phyloP scores from a whole-genome alignment of 2,329 filamentous ascomycete species.

The Akanthomyces uredinophilus region DNA sequence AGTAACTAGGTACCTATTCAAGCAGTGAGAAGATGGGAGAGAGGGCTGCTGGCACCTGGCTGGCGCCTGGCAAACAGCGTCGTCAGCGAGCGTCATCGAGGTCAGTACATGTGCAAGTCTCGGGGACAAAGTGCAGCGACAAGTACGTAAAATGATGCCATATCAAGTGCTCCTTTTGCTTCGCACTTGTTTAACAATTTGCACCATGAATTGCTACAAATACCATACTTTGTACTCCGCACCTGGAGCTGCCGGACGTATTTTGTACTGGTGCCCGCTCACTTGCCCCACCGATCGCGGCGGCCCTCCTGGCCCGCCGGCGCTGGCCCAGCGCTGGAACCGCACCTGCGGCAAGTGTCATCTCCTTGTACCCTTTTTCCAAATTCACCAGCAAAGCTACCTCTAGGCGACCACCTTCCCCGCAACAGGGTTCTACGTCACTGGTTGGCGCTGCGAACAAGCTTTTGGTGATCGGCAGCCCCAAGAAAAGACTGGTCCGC shows the following conservation, averaged over 20 bases:
- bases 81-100: constrained; percentile 1
- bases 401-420: background rate
- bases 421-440: constrained; percentile 11
- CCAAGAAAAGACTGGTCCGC: background rate
- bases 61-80: background rate
- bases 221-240: too few species aligned
- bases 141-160: too few species aligned
- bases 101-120: background rate
- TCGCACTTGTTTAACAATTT: background rate
- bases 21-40: too few species aligned
- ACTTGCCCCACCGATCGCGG: constrained; percentile 12
- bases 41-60: background rate
- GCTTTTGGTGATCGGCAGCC: constrained; percentile 7
- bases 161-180: background rate
- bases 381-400: background rate
- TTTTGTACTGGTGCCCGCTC: background rate
- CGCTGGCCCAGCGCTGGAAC: background rate
- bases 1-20: too few species aligned
- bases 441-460: constrained; percentile 5
- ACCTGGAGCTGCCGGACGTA: too few species aligned
- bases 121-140: too few species aligned
- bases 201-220: background rate
- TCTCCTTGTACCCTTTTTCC: background rate
- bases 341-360: background rate
- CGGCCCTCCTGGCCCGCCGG: background rate